A percentile compares a stretch with the other conserved stretches of the same genome.
These are phyloP conservation scores for Tulasnella calospora DNA, from an alignment of 768 basidiomycete genomes.

Conservation along the genomic window DNA sequence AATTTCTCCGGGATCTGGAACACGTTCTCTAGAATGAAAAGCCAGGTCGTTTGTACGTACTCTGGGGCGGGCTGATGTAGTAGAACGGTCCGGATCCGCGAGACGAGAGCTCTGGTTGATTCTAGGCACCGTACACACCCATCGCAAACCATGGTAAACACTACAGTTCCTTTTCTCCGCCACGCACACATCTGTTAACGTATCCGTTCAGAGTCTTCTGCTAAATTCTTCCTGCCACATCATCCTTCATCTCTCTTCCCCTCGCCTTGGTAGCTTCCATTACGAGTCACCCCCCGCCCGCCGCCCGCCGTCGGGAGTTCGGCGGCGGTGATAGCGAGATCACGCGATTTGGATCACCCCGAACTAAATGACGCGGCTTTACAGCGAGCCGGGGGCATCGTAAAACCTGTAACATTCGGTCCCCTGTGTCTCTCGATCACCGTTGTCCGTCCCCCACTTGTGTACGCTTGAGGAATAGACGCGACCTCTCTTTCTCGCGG, in stretches of 20 bases:
- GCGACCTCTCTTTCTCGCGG: background rate
- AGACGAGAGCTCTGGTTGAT: background rate
- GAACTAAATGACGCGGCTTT: background rate
- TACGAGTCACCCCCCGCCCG: background rate
- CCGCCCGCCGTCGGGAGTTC: conserved; percentile 4
- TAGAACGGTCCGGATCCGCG: background rate
- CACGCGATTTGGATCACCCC: background rate
- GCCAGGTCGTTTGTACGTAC: background rate
- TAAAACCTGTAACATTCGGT: background rate
- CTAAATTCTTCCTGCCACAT: conserved; percentile 4
- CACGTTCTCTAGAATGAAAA: background rate
- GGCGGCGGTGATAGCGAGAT: conserved; percentile 3
- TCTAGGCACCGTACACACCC: background rate
- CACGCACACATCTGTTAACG: too few species aligned
- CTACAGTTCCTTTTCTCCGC: background rate
- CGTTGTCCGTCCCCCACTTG: background rate
- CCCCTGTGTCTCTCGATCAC: background rate
- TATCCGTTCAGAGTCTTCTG: background rate
- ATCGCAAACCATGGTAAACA: conserved; percentile 5
- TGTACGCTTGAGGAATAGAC: background rate
- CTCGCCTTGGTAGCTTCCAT: background rate
- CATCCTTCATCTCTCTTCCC: background rate
- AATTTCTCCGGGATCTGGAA: conserved; percentile 1
- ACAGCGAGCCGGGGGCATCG: background rate
- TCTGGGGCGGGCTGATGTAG: background rate